Conservation (phyloP, 345 rosid species). For the Brassica cretica region DNA sequence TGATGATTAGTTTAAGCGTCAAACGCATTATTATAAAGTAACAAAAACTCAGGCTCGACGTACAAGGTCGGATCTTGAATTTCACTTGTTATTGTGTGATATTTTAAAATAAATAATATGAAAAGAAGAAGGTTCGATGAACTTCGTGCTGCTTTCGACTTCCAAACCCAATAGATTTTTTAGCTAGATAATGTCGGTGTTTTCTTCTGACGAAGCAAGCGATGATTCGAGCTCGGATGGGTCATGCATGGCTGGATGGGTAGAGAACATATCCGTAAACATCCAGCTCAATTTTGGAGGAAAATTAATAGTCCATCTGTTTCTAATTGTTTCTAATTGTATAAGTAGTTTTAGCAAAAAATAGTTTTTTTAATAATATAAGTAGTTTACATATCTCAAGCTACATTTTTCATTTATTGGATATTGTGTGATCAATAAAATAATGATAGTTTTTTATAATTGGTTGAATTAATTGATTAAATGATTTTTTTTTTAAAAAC, state of each 20-base stretch:
- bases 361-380: too few relatives aligned
- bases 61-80: slow-evolving; percentile 39
- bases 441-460: too few relatives aligned
- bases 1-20: slow-evolving; percentile 14
- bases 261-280: not conserved
- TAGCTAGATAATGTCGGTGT: slow-evolving; percentile 34
- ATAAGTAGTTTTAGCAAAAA: too few relatives aligned
- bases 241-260: slow-evolving; percentile 21
- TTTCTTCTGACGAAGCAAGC: slow-evolving; percentile 6
- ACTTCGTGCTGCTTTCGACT: slow-evolving; percentile 35
- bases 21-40: slow-evolving; percentile 9
- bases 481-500: too few relatives aligned
- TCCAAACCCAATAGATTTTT: slow-evolving; percentile 15
- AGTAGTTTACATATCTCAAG: too few relatives aligned
- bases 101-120: not conserved
- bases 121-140: slow-evolving; percentile 30
- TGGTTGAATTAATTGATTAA: too few relatives aligned
- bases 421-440: too few relatives aligned
- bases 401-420: too few relatives aligned
- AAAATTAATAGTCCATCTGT: too few relatives aligned
- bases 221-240: not conserved
- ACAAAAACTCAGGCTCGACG: slow-evolving; percentile 34
- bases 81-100: not conserved
- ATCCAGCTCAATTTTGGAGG: not conserved
- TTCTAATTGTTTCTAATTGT: too few relatives aligned